Evolutionary conservation across 192 early-diverging fungal species (phyloP).

Genomic region (Chytriomyces sp.): DNA sequence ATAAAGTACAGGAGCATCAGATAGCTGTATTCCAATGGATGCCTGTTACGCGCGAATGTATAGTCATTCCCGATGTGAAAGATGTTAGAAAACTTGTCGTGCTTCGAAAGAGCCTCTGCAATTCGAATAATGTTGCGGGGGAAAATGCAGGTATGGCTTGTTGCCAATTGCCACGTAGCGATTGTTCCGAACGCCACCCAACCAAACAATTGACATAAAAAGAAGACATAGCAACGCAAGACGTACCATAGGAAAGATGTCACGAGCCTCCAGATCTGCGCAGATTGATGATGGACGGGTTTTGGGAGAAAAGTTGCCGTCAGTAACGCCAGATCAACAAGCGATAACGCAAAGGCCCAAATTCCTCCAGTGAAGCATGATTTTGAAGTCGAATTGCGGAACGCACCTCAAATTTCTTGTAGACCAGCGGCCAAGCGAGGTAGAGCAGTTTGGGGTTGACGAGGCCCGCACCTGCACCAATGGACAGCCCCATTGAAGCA

Average conservation of each 20-base stretch:
- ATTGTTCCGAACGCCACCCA: neutral
- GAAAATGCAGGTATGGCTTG: neutral
- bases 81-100: too few relatives aligned
- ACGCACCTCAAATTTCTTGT: slow-evolving; percentile 64
- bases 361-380: neutral
- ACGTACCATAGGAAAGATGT: slow-evolving; percentile 28
- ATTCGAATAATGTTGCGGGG: too few relatives aligned
- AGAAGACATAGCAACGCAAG: neutral
- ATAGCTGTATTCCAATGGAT: slow-evolving; percentile 59
- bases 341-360: too few relatives aligned
- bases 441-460: slow-evolving; percentile 45
- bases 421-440: slow-evolving; percentile 60
- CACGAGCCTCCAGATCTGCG: slow-evolving; percentile 15
- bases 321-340: neutral
- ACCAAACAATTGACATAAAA: too few relatives aligned
- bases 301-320: neutral
- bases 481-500: slow-evolving; percentile 50
- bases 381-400: neutral
- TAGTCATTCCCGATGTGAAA: too few relatives aligned
- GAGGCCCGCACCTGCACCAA: slow-evolving; percentile 49
- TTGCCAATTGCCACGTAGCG: slow-evolving; percentile 6
- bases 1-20: slow-evolving; percentile 76
- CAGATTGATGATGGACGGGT: neutral
- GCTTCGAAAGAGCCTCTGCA: too few relatives aligned
- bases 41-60: slow-evolving; percentile 1